Evolutionary conservation across 257 asterid genomes (phyloP), one percentile per base, ranked within the genome.

Genomic region (Solanum peruvianum): DNA sequence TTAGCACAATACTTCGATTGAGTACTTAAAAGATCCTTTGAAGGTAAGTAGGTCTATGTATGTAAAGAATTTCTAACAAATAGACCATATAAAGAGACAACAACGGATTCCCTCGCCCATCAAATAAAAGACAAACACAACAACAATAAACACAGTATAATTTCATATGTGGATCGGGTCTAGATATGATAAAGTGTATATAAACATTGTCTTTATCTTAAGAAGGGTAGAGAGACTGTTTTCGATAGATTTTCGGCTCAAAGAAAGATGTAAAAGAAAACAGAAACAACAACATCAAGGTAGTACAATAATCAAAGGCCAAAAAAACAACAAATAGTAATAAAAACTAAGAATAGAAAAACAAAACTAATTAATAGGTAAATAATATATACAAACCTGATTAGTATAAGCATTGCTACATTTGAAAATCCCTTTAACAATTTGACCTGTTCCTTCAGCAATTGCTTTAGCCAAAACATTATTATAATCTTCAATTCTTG

Each of bases 401-500:
- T 94, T 94, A 42, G 93, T 86, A 80, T 96, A 94, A 87, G 94
- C 96, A 88, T 94, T 94, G 93, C 96, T 93, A 88, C 95, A 91
- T 87, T 81, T 92, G 90, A 96, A 95, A 39, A 94, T 94, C 18
- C 98, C 98, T 89, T 91, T 93, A 13, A 94, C 96, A 89, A 94
- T 92, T 72, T 94, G 94, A 3, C 98, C 98, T 0, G 98, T 96
- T 31, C 98, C 98, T 52, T 93, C 94, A 0, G 98, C 98, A 71
- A 96, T 96, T 3, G 98, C 98, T 91, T 91, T 96, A 0, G 94
- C 98, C 93, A 96, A 86, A 25, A 90, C 92, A 39, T 82, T 89
- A 70, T 96, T 96, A 76, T 96, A 96, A 72, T 88, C 92, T 11
- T 94, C 96, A 47, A 96, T 91, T 66, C 91, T 93, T 8, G 98